These are phyloP conservation scores for Prunus fruticosa DNA, from an alignment of 306 rosid species.

Conservation along the genomic window DNA sequence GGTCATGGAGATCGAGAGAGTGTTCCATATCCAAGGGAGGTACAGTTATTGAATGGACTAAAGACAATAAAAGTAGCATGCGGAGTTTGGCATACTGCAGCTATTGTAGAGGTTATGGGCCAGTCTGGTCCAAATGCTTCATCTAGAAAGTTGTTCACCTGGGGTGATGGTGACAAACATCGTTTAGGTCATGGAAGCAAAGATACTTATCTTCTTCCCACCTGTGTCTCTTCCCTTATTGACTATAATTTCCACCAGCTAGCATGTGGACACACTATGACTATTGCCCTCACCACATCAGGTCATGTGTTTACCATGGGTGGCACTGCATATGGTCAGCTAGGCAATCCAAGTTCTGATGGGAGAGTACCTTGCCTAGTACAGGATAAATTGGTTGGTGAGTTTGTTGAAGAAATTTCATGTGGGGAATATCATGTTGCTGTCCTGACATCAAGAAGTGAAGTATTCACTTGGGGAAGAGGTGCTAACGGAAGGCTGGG, in stretches of 20 bases:
- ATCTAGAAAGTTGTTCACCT: constrained; percentile 71
- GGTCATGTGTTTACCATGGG: constrained; percentile 98
- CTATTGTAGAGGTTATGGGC: constrained; percentile 76
- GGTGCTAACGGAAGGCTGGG: constrained; percentile 97
- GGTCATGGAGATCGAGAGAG: constrained; percentile 88
- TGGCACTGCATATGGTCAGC: constrained; percentile 64
- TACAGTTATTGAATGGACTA: constrained; percentile 63
- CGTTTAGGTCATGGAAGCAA: constrained; percentile 86
- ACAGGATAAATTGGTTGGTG: constrained; percentile 78
- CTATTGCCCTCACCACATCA: constrained; percentile 79
- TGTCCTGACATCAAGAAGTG: constrained; percentile 86
- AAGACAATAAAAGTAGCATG: constrained; percentile 80
- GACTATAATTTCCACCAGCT: constrained; percentile 83
- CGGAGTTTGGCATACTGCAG: constrained; percentile 98
- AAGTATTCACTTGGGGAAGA: constrained; percentile 91
- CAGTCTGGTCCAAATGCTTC: constrained; percentile 43
- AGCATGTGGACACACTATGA: constrained; percentile 83
- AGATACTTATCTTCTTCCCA: constrained; percentile 78
- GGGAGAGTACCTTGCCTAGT: constrained; percentile 79
- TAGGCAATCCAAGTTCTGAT: constrained; percentile 77
- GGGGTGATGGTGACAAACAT: constrained; percentile 96
- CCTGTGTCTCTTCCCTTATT: constrained; percentile 76
- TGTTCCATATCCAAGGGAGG: constrained; percentile 70
- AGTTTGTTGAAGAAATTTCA: constrained; percentile 83
- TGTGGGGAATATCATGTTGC: constrained; percentile 86